Percentiles rank a stretch among this genome's conserved stretches.
These are phyloP conservation scores for Besnoitia besnoiti DNA, from an alignment of 169 alveolate species.

Conservation along the genomic window DNA sequence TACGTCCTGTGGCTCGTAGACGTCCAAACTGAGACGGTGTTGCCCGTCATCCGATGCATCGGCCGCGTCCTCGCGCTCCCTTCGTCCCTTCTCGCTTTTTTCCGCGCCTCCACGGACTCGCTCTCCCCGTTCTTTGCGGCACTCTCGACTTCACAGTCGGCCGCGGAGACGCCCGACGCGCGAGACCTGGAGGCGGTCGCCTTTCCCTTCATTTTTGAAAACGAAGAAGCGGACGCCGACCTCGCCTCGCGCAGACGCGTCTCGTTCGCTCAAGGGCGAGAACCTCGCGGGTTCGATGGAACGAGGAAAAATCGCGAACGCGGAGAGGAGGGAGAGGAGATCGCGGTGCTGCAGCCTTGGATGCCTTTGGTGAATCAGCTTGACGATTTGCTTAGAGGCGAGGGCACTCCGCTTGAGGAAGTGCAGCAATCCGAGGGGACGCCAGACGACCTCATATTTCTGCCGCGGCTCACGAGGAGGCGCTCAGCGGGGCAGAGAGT, in stretches of 20 bases:
- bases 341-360: background rate
- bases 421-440: background rate
- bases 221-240: background rate
- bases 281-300: background rate
- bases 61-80: background rate
- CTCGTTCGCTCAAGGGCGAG: background rate
- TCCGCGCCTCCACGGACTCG: background rate
- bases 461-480: background rate
- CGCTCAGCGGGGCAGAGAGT: background rate
- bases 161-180: background rate
- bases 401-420: background rate
- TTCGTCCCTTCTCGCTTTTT: background rate
- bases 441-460: background rate
- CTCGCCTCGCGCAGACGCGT: background rate
- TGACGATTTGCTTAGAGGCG: background rate
- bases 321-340: no score
- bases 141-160: background rate
- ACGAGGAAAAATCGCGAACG: background rate
- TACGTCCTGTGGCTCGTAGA: background rate
- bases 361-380: background rate
- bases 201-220: background rate
- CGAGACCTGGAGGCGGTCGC: no score
- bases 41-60: background rate
- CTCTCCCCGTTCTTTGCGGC: background rate
- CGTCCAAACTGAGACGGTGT: constrained; percentile 20